A percentile compares a stretch with the other conserved stretches of the same genome.
These are phyloP conservation scores for Harrya chromipes DNA, from an alignment of 768 basidiomycete species.

Conservation along the genomic window DNA sequence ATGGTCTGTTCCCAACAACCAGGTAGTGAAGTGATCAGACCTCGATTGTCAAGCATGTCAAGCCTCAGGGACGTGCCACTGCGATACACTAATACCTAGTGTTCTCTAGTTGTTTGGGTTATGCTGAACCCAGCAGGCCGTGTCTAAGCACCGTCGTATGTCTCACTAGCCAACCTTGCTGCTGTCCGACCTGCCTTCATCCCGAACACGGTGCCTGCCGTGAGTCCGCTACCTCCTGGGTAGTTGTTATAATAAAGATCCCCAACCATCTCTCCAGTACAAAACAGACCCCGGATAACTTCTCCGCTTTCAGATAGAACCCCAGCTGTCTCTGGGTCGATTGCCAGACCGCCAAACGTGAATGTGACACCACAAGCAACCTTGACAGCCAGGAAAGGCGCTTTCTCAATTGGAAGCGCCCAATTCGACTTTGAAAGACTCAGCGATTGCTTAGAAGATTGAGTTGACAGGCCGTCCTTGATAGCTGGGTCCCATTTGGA, in stretches of 20 bases:
- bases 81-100: not conserved
- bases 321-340: constrained; percentile 51
- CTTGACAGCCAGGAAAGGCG: constrained; percentile 63
- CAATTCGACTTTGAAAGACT: constrained; percentile 62
- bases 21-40: not conserved
- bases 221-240: constrained; percentile 67
- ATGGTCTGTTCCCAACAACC: not conserved
- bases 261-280: constrained; percentile 68
- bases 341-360: constrained; percentile 66
- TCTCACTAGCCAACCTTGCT: constrained; percentile 24
- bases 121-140: not conserved
- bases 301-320: constrained; percentile 44
- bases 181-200: constrained; percentile 51
- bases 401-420: constrained; percentile 53
- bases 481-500: constrained; percentile 57
- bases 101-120: not conserved
- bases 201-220: constrained; percentile 64
- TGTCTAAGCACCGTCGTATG: not conserved
- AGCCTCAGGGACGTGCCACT: not conserved
- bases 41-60: not conserved
- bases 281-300: constrained; percentile 55
- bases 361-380: constrained; percentile 71
- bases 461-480: constrained; percentile 60
- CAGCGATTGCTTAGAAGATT: constrained; percentile 36
- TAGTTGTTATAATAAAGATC: constrained; percentile 64